Evolutionary conservation across 345 rosid species (phyloP), one percentile per base, ranked within the genome.

Genomic region (Eucalyptus lansdowneana): DNA sequence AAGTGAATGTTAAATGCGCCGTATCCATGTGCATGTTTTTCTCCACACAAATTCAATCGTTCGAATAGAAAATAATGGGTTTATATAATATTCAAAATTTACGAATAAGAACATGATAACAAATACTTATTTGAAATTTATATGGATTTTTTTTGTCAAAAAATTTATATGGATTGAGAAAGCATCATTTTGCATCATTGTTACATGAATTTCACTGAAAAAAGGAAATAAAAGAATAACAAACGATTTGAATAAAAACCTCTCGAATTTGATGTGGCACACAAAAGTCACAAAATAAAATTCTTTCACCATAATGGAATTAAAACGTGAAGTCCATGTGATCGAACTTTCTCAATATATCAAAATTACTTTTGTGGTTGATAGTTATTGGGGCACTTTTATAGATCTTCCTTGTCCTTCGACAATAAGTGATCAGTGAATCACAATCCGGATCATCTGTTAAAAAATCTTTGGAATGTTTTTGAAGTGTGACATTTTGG

Each of bases 351-450:
- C 83, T 76, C 83, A 76, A 37, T 76, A 24, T 6, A 37, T 72
- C 45, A 72, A 72, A 72, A 40, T 14, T 72, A 34, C 25, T 76
- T 76, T 76, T 37, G 29, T 40, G 83, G 47, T 21, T 40, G 24
- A 21, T 21, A 11, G 83, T 40, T 21, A 11, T 6, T 42, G 14
- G 9, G 83, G 47, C 29, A 11, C 47, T 37, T 76, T 24, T 40
- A 11, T 76, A 40, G 29, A 76, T 76, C 29, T 76, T 21, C 8
- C 5, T 3, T 7, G 2, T 21, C 24, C 27, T 40, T 76, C 2
- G 1, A 25, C 24, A 24, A 21, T 76, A 2, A 5, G 5, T 37
- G 47, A 6, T 14, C 15, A 2, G 2, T 11, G 2, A 42, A 40
- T 3, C 29, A 40, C 3, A 76, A 21, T 76, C 47, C 11, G 1